Evolutionary conservation across 441 rosid species (phyloP).

Genomic region (Euphorbia celastroides): DNA sequence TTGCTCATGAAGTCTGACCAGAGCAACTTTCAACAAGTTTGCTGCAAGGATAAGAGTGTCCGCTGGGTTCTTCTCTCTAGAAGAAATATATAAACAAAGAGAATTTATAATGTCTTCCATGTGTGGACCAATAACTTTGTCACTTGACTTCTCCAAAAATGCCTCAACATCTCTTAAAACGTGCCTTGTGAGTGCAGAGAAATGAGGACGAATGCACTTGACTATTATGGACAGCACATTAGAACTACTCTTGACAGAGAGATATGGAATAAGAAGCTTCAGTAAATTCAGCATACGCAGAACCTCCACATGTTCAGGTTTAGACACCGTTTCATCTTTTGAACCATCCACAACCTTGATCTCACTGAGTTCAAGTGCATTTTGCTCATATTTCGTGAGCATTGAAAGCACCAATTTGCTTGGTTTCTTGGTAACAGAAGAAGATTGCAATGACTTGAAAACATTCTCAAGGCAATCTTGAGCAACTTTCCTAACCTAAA

Average conservation of each 20-base stretch:
- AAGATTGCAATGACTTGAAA: conserved; percentile 40
- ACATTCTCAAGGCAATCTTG: conserved; percentile 70
- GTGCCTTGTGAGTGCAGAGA: conserved; percentile 56
- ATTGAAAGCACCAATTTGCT: conserved; percentile 48
- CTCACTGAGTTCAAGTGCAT: conserved; percentile 33
- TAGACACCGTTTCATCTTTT: conserved; percentile 34
- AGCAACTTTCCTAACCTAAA: conserved; percentile 74
- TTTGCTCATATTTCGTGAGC: conserved; percentile 37
- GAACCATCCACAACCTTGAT: conserved; percentile 33
- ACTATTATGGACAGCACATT: conserved; percentile 43
- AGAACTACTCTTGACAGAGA: conserved; percentile 42
- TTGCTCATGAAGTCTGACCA: conserved; percentile 38
- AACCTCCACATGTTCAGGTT: conserved; percentile 52
- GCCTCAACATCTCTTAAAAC: conserved; percentile 52
- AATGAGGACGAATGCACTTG: conserved; percentile 46
- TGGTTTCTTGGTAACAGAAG: conserved; percentile 52
- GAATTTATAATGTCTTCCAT: conserved; percentile 43
- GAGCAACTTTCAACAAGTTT: conserved; percentile 41
- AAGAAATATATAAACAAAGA: conserved; percentile 52
- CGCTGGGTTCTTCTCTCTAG: conserved; percentile 44
- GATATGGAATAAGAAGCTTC: conserved; percentile 48
- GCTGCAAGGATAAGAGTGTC: conserved; percentile 59
- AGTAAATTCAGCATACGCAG: conserved; percentile 69
- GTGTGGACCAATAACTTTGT: conserved; percentile 38
- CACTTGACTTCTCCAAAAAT: conserved; percentile 38